A percentile compares a stretch with the other conserved stretches of the same genome.
Conservation (phyloP, 169 alveolate species). For the Amoebophrya sp. region DNA sequence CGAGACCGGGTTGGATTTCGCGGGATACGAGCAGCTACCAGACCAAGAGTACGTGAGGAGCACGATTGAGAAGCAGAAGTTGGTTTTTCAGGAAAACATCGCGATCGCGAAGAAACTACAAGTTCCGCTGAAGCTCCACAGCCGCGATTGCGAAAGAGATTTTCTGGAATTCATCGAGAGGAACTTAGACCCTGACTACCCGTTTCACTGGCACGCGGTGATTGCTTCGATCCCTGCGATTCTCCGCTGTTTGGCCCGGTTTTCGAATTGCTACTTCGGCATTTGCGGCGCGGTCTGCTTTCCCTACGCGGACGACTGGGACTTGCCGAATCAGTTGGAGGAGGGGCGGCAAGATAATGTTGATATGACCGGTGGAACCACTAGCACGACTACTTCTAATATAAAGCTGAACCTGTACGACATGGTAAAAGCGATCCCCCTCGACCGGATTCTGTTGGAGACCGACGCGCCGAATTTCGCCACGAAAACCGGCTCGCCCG, state of each 20-base stretch:
- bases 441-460: too few species aligned
- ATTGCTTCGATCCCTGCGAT: not conserved
- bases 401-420: too few species aligned
- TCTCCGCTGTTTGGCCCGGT: not conserved
- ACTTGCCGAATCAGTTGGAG: not conserved
- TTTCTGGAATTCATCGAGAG: not conserved
- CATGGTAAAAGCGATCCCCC: too few species aligned
- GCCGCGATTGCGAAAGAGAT: not conserved
- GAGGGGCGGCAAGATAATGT: too few species aligned
- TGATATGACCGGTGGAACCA: too few species aligned
- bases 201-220: conserved; percentile 13
- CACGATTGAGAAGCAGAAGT: not conserved
- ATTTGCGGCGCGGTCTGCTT: not conserved
- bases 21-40: not conserved
- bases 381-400: too few species aligned
- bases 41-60: not conserved
- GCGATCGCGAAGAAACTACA: not conserved
- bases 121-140: not conserved
- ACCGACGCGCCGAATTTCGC: too few species aligned
- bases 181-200: not conserved
- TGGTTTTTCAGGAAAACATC: not conserved
- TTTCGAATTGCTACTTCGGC: not conserved
- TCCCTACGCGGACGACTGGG: not conserved
- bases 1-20: not conserved
- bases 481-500: too few species aligned